These are phyloP conservation scores for Ophiostoma ulmi DNA, from an alignment of 2,329 filamentous ascomycete species.

Conservation along the genomic window DNA sequence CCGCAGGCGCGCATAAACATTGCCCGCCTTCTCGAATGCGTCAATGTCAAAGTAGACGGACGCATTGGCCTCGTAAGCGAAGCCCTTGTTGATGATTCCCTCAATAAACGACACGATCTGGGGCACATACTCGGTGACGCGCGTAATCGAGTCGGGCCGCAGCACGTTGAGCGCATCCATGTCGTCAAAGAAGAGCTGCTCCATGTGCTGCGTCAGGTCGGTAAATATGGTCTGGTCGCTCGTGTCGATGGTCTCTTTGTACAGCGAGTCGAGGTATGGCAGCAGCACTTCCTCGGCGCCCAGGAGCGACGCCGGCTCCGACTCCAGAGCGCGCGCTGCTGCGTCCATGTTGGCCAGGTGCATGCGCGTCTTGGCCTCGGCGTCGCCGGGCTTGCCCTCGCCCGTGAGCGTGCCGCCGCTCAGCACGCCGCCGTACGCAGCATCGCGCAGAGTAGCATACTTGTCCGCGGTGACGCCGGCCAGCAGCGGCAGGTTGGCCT, in stretches of 20 bases:
- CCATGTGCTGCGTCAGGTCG: constrained; percentile 59
- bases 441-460: constrained; percentile 27
- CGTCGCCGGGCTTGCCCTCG: constrained; percentile 29
- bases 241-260: constrained; percentile 53
- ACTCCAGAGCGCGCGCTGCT: constrained; percentile 27
- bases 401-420: constrained; percentile 27
- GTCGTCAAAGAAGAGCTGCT: constrained; percentile 63
- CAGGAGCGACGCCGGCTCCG: constrained; percentile 45
- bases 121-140: constrained; percentile 63
- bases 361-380: constrained; percentile 31
- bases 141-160: constrained; percentile 57
- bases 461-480: constrained; percentile 22
- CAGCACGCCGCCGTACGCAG: constrained; percentile 29
- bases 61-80: constrained; percentile 58
- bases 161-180: constrained; percentile 62
- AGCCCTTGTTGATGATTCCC: constrained; percentile 61
- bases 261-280: constrained; percentile 57
- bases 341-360: constrained; percentile 30
- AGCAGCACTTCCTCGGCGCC: constrained; percentile 58
- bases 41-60: constrained; percentile 69
- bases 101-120: constrained; percentile 59
- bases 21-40: constrained; percentile 60
- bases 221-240: constrained; percentile 63
- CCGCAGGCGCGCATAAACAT: constrained; percentile 63
- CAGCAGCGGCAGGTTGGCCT: constrained; percentile 30